Percentiles rank a stretch among this genome's conserved stretches.
Conservation (phyloP, 768 basidiomycete species). For the Ramaria sp. region DNA sequence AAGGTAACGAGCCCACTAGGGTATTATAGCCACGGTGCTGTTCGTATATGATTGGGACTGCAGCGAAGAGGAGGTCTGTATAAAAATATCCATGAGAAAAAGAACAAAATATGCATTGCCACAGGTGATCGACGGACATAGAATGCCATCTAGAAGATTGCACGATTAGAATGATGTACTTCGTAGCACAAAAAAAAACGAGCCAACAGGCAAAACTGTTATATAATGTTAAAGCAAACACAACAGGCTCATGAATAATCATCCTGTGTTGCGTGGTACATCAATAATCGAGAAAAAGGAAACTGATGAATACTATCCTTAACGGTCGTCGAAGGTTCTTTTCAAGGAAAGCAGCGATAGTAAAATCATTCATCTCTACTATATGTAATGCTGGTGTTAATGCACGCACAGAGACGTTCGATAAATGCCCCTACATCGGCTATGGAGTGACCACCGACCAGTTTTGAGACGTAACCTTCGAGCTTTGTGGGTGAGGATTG, state of each 20-base stretch:
- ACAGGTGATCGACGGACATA: slow-evolving; percentile 13
- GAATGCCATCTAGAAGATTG: slow-evolving; percentile 14
- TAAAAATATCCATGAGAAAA: background rate
- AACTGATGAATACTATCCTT: slow-evolving; percentile 17
- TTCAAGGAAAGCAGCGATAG: slow-evolving; percentile 19
- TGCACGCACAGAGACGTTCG: background rate
- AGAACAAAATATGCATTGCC: background rate
- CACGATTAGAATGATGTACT: background rate
- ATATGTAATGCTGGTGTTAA: background rate
- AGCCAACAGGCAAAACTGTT: slow-evolving; percentile 10
- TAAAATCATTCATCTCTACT: slow-evolving; percentile 20
- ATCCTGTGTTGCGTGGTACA: background rate
- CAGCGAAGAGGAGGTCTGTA: slow-evolving; percentile 15
- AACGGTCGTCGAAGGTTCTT: slow-evolving; percentile 20
- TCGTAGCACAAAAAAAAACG: background rate
- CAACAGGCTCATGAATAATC: background rate
- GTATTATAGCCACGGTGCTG: slow-evolving; percentile 20
- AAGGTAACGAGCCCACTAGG: slow-evolving; percentile 19
- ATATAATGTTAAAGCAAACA: slow-evolving; percentile 9
- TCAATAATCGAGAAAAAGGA: slow-evolving; percentile 17
- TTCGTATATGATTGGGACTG: slow-evolving; percentile 20
- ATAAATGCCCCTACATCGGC: slow-evolving; percentile 6
- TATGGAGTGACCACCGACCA: slow-evolving; percentile 20
- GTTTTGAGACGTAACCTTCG: slow-evolving; percentile 16
- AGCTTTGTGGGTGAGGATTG: slow-evolving; percentile 23